These are phyloP conservation scores for Camelina laxa DNA, from an alignment of 345 rosid genomes.

Conservation along the genomic window DNA sequence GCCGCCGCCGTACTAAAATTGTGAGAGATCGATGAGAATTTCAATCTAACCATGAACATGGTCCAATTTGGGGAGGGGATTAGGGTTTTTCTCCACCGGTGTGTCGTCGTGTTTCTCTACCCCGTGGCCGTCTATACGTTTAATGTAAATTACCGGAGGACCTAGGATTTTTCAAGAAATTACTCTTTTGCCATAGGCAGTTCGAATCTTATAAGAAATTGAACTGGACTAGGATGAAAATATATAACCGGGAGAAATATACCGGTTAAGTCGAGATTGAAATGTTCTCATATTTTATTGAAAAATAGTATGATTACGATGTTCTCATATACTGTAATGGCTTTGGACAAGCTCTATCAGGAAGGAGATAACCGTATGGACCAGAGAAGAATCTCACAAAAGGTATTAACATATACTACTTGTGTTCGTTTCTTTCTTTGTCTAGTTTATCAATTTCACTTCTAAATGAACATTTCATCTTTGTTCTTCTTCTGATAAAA, in stretches of 20 bases:
- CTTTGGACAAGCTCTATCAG: too few species aligned
- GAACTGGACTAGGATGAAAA: neutral
- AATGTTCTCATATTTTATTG: too few species aligned
- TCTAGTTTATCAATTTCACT: too few species aligned
- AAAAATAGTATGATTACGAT: too few species aligned
- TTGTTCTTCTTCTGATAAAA: too few species aligned
- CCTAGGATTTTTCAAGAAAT: neutral
- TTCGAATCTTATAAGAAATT: neutral
- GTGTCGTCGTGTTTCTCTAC: neutral
- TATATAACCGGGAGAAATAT: neutral
- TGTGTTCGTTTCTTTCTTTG: too few species aligned
- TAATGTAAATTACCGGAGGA: neutral
- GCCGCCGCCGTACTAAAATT: slow-evolving; percentile 34
- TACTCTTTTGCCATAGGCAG: slow-evolving; percentile 8
- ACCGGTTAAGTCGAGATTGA: neutral
- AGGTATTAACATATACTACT: too few species aligned
- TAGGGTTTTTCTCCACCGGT: slow-evolving; percentile 32
- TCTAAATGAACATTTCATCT: too few species aligned
- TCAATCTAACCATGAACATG: slow-evolving; percentile 34
- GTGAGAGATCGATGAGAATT: slow-evolving; percentile 34
- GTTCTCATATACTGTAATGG: too few species aligned
- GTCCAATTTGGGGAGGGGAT: slow-evolving; percentile 12
- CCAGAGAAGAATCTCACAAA: too few species aligned
- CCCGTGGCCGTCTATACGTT: slow-evolving; percentile 2
- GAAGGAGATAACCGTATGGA: too few species aligned